Conservation (phyloP, 2,329 filamentous ascomycete genomes). For the Fusarium xylarioides region DNA sequence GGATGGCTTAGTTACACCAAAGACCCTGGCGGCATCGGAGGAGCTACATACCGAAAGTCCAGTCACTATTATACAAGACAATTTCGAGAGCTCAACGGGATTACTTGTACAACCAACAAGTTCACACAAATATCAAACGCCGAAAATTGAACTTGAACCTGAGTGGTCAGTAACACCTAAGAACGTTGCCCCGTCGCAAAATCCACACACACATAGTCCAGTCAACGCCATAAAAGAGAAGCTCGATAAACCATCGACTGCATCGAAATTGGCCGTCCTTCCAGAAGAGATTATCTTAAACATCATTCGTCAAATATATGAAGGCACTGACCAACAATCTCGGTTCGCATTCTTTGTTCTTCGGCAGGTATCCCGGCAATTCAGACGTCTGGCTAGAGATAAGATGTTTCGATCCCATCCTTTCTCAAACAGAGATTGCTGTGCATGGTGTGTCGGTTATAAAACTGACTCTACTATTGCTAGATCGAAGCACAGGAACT, state of each 20-base stretch:
- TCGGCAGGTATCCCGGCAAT: neutral
- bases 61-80: neutral
- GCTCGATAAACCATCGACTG: neutral
- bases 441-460: neutral
- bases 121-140: neutral
- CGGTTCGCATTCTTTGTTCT: neutral
- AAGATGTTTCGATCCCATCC: neutral
- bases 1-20: neutral
- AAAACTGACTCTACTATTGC: neutral
- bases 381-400: neutral
- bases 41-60: neutral
- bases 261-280: neutral
- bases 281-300: neutral
- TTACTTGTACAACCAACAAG: accelerated
- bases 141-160: neutral
- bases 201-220: neutral
- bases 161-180: neutral
- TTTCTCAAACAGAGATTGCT: neutral
- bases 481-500: neutral
- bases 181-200: neutral
- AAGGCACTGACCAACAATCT: neutral
- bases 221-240: neutral
- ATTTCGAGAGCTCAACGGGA: neutral
- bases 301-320: neutral
- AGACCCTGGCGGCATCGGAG: neutral